Evolutionary conservation across 1,284 basidiomycete species (phyloP), one percentile per base, ranked within the genome.

Genomic region (Sporisorium scitamineum): DNA sequence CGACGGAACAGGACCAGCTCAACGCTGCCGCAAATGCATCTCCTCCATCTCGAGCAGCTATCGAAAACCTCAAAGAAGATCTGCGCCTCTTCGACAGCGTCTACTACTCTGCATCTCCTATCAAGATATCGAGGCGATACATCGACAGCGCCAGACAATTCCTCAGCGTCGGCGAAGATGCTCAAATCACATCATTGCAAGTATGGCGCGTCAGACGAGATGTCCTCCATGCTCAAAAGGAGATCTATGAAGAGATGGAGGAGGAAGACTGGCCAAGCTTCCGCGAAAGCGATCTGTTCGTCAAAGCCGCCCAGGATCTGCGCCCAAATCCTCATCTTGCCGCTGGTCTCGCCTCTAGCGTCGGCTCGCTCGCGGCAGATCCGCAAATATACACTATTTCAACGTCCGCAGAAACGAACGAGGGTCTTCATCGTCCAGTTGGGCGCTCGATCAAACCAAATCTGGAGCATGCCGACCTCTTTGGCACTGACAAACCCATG

Each of bases 181-280:
- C 56, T 22, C 34, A 87, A 88, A 34, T 70, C 53, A 67, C 66
- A 7, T 60, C 64, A 3, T 53, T 62, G 54, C 64, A 81, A 26
- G 62, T 80, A 9, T 62, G 41, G 53, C 56, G 66, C 24, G 78
- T 74, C 45, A 89, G 93, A 7, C 88, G 90, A 53, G 91, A 91
- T 68, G 92, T 97, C 18, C 90, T 97, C 85, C 87, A 92, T 3
- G 91, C 93, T 1, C 96, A 98, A 83, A 88, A 89, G 63, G 92
- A 95, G 75, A 90, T 95, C 1, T 93, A 95, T 80, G 89, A 90
- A 31, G 90, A 92, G 58, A 95, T 98, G 93, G 91, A 93, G 76
- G 92, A 85, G 39, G 77, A 93, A 58, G 94, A 97, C 84, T 97
- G 95, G 85, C 91, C 92, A 51, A 90, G 91, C 8, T 98, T 99